Evolutionary conservation across 2,329 filamentous ascomycete genomes (phyloP), one percentile per base, ranked within the genome.

Genomic region (Corinectria fuckeliana): DNA sequence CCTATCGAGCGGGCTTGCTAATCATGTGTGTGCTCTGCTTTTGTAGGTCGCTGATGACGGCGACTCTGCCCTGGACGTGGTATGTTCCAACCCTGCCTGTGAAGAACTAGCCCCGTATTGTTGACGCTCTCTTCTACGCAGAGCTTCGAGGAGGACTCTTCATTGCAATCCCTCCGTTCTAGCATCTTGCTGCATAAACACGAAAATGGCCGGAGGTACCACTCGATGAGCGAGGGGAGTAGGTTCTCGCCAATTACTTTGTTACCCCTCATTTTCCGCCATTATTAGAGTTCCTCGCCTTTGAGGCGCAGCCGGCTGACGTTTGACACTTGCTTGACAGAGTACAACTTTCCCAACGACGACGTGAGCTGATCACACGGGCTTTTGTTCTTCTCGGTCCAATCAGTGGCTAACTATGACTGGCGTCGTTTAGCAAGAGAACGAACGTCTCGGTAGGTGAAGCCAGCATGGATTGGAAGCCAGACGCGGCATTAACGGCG

Each of bases 191-290:
- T 62, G 21, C 26, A 62, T 32, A 63, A 65, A 11, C 26, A 61
- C n/a, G 69, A 71, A 50, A 69, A 71, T 58, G 68, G 67, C n/a
- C 59, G 66, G n/a, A 61, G 55, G 23, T 69, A 71, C 42, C 65
- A 68, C 55, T 69, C 63, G 0, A 61, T 70, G 61, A 69, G 69
- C 47, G 59, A 65, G 26, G 71, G 69, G 36, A 72, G 68, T 72
- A 47, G 3, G 60, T 56, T 16, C n/a, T 20, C 34, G 30, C 9
- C 26, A 32, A 38, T 45, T 21, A n/a, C 32, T 18, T 36, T n/a
- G 11, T n/a, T 48, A 28, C 23, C 16, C 26, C 45, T 30, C 26
- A 26, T 30, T n/a, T n/a, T 36, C 10, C 16, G 25, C 5, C 30
- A 11, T n/a, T n/a, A 11, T 25, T n/a, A 30, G n/a, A 28, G n/a